These are phyloP conservation scores for Yamadazyma oceani DNA, from an alignment of 1,139 yeast species.

Conservation along the genomic window DNA sequence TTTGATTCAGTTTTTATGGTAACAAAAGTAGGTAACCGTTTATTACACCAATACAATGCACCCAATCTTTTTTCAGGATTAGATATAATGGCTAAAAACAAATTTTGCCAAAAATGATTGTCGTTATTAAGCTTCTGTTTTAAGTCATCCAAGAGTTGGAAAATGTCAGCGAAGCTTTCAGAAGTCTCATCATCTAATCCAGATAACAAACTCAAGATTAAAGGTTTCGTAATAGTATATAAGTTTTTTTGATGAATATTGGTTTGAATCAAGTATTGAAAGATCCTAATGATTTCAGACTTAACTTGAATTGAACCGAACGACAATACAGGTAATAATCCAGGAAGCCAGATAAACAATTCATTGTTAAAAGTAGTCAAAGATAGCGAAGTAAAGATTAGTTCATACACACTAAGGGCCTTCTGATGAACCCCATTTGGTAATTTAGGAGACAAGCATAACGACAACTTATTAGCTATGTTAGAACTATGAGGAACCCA, in stretches of 20 bases:
- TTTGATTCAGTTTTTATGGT: conserved; percentile 19
- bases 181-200: conserved; percentile 92
- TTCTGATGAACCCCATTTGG: conserved; percentile 97
- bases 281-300: conserved; percentile 66
- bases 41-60: conserved; percentile 74
- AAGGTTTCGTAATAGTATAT: conserved; percentile 60
- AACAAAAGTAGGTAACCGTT: conserved; percentile 57
- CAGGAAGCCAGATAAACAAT: conserved; percentile 80
- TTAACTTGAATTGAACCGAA: conserved; percentile 88
- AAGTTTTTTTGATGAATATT: conserved; percentile 50
- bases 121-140: conserved; percentile 63
- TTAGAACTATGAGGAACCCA: conserved; percentile 41
- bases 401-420: conserved; percentile 72
- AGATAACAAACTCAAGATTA: conserved; percentile 73
- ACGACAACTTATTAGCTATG: conserved; percentile 51
- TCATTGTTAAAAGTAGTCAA: conserved; percentile 49
- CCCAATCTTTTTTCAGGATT: conserved; percentile 82
- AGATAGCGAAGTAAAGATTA: conserved; percentile 64
- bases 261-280: conserved; percentile 51
- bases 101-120: conserved; percentile 80
- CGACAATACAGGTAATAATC: conserved; percentile 79
- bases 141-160: conserved; percentile 61
- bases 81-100: conserved; percentile 72
- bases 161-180: conserved; percentile 67
- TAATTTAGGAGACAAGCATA: conserved; percentile 72